Percentiles rank a stretch among this genome's conserved stretches.
These are phyloP conservation scores for Solanum hybrid DNA, from an alignment of 305 asterid genomes.

Conservation along the genomic window DNA sequence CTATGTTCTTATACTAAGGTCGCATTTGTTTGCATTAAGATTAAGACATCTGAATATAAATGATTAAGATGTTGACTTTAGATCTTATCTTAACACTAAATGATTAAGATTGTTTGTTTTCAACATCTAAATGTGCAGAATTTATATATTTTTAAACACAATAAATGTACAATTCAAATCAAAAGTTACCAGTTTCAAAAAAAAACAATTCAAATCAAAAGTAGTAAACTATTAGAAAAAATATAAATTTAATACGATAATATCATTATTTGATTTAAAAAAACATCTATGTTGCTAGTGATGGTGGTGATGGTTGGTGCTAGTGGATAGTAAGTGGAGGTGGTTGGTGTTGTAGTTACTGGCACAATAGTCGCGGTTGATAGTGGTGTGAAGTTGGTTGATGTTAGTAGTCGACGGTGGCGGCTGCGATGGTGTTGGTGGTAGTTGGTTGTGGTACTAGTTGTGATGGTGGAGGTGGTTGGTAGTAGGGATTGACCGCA, in stretches of 20 bases:
- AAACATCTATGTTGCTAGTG: neutral
- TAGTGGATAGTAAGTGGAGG: neutral
- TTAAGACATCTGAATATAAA: neutral
- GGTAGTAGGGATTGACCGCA: neutral
- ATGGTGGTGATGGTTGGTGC: neutral
- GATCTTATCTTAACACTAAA: neutral
- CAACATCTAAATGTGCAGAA: neutral
- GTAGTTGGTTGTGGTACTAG: neutral
- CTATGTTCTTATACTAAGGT: neutral
- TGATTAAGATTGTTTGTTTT: neutral
- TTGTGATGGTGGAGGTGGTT: neutral
- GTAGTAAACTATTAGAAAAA: neutral
- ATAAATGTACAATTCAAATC: neutral
- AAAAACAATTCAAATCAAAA: neutral
- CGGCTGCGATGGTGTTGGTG: neutral
- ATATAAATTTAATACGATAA: neutral
- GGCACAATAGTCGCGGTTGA: neutral
- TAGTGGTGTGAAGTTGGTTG: neutral
- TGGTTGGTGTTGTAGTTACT: neutral
- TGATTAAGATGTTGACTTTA: neutral
- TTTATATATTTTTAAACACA: neutral
- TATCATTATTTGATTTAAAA: neutral
- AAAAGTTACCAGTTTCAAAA: neutral
- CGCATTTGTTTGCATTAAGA: neutral
- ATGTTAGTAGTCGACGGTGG: neutral